Base-by-base conservation (phyloP, 176 grass and related monocot genomes). In the Carex scoparia region DNA sequence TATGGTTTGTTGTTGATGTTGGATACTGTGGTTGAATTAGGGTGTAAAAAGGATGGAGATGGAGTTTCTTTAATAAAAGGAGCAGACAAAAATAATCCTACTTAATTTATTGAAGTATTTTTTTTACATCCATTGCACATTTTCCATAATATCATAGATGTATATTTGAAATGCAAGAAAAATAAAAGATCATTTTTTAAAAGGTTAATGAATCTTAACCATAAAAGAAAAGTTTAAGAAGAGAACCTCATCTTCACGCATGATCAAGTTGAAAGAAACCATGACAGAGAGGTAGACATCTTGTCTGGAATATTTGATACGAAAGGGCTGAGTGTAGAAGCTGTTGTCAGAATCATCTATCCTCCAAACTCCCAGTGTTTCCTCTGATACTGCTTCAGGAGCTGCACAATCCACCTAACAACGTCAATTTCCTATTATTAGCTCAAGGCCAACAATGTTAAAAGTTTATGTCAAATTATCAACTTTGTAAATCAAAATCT, bases 341-440 rank as follows among this genome's bases (percentile, higher is more conserved):
- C 95, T 93, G 66, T 98, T 94, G 80, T 93, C 92, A 75, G 84
- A 86, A 58, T 98, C 89, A 46, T 93, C 87, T 81, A 94, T 98
- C 89, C 86, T 92, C 95, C 92, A 98, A 88, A 88, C 84, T 62
- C 89, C 92, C 65, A 89, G 80, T 86, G 88, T 81, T 65, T 89
- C 87, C 81, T 94, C 89, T 9, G 85, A 86, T 58, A 87, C 85
- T 77, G 87, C 49, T 87, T 85, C 88, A 89, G 90, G 81, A 94
- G 89, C 95, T 94, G 95, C 91, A 98, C 54, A 94, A 90, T 88
- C 85, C 79, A 98, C 88, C 87, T 94, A 98, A 60, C 79, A 83
- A 94, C 84, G 91, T 92, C 95, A 93, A 88, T 93, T 90, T 79
- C 84, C 42, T 66, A 83, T 83, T 88, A 86, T 94, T 87, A 98